Evolutionary conservation across 805 yeast genomes (phyloP).

Genomic region (Metschnikowia reukaufii): DNA sequence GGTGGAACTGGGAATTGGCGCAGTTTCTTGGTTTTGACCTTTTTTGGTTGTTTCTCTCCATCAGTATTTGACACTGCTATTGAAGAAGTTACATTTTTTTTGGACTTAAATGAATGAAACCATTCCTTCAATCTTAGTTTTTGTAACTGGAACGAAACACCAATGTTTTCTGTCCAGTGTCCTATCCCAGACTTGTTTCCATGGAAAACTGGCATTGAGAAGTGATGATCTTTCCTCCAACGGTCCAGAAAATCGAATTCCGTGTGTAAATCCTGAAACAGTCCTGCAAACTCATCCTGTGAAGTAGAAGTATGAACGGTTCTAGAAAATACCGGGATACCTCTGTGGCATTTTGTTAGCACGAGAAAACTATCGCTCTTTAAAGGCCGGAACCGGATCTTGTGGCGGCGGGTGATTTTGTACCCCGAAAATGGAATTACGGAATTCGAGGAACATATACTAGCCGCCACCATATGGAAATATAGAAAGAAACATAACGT

Average conservation of each 20-base stretch:
- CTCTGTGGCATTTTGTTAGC: slow-evolving; percentile 17
- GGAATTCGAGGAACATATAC: slow-evolving; percentile 14
- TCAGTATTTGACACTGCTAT: neutral
- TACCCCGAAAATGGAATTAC: slow-evolving; percentile 17
- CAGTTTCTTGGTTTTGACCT: neutral
- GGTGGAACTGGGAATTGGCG: slow-evolving; percentile 2
- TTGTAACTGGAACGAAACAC: neutral
- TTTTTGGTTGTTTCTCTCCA: too few species aligned
- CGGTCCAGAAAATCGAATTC: slow-evolving; percentile 10
- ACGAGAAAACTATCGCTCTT: slow-evolving; percentile 12
- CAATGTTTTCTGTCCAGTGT: neutral
- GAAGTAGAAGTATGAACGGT: slow-evolving; percentile 2
- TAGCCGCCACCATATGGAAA: slow-evolving; percentile 2
- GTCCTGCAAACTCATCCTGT: slow-evolving; percentile 12
- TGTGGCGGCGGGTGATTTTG: slow-evolving; percentile 16
- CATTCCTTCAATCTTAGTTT: neutral
- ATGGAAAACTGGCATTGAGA: too few species aligned
- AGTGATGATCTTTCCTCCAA: neutral
- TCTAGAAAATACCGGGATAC: slow-evolving; percentile 9
- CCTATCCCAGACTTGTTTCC: neutral
- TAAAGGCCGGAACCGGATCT: slow-evolving; percentile 12
- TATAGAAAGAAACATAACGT: neutral
- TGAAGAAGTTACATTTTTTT: neutral
- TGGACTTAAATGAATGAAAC: neutral
- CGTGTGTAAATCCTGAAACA: slow-evolving; percentile 5